A percentile compares a stretch with the other conserved stretches of the same genome.
Evolutionary conservation across 2,329 filamentous ascomycete genomes (phyloP).

Genomic region (Fusarium metavorans): DNA sequence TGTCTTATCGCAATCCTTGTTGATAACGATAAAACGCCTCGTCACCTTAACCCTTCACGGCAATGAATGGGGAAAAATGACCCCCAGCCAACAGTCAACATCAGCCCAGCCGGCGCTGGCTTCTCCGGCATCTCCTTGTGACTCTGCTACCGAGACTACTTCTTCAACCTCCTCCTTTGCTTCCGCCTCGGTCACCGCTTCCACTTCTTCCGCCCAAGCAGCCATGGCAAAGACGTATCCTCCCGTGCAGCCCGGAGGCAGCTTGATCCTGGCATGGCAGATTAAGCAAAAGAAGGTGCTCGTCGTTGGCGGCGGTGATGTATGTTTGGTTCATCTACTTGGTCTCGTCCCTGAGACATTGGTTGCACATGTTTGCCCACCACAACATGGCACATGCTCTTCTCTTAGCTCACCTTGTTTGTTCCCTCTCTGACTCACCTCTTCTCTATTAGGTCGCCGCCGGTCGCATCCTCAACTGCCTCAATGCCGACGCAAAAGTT

Average conservation of each 20-base stretch:
- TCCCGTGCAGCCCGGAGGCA: conserved; percentile 88
- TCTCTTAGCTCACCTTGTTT: not conserved
- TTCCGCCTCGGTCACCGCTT: conserved; percentile 15
- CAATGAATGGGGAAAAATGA: conserved; percentile 39
- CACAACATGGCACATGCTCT: not conserved
- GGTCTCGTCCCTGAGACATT: conserved; percentile 9
- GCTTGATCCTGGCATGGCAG: conserved; percentile 96
- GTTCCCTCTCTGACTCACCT: not conserved
- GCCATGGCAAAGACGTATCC: conserved; percentile 70
- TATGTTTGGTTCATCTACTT: conserved; percentile 56
- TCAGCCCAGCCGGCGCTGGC: conserved; percentile 40
- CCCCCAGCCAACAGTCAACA: conserved; percentile 38
- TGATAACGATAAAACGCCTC: conserved; percentile 32
- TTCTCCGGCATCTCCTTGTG: conserved; percentile 39
- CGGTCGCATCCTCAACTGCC: conserved; percentile 90
- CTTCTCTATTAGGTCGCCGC: conserved; percentile 81
- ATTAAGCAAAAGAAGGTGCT: conserved; percentile 88
- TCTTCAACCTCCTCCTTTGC: conserved; percentile 12
- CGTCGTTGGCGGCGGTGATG: conserved; percentile 96
- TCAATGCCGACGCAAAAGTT: conserved; percentile 93
- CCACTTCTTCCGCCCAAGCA: conserved; percentile 12
- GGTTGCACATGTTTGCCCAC: not conserved
- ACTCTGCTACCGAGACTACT: conserved; percentile 17
- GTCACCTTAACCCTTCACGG: conserved; percentile 31
- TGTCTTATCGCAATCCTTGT: conserved; percentile 36